Evolutionary conservation across 768 basidiomycete species (phyloP), one percentile per base, ranked within the genome.

Genomic region (Erythrobasidium yunnanense): DNA sequence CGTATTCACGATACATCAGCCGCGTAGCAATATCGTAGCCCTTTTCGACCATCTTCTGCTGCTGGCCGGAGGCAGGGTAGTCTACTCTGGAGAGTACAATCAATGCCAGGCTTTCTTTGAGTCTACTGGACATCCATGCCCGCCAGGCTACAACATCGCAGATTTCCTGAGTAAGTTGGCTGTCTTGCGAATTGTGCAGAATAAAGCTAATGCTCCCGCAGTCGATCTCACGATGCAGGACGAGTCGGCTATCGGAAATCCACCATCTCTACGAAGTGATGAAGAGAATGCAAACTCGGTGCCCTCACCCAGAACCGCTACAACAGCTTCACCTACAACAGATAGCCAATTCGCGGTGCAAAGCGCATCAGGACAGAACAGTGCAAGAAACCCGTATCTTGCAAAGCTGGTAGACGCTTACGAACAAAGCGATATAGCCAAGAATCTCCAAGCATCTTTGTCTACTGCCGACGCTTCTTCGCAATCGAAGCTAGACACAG

Each of bases 1-100:
- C 55, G 81, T 97, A 66, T 95, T 97, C 78, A 97, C 93, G 0
- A 97, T 99, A 65, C 95, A 99, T 72, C 95, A 97, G 75, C 95
- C 93, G 15, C 85, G 93, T 55, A 91, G 89, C 75, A 96, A 96
- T 77, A 97, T 99, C 71, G 92, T 97, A 15, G 85, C 90, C 0
- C 79, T 99, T 13, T 97, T 99, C 70, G 93, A 99, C 74, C 86
- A 92, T 68, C 81, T 99, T 30, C 76, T 97, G 1, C 79, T 97
- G 1, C 81, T 99, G 18, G 88, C 88, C 0, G 81, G 83, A 55
- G 95, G 95, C 1, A 87, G 84, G 72, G 76, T 86, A 6, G 85
- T 92, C 4, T 95, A 91, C 76, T 86, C 87, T 2, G 90, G 91
- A 13, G 85, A 85, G 69, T 83, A 85, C 32, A 74, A 78, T 0